Percentiles rank a stretch among this genome's conserved stretches.
phyloP scores from a whole-genome alignment of 2,329 filamentous ascomycete species.

The Coniochaeta sp. region DNA sequence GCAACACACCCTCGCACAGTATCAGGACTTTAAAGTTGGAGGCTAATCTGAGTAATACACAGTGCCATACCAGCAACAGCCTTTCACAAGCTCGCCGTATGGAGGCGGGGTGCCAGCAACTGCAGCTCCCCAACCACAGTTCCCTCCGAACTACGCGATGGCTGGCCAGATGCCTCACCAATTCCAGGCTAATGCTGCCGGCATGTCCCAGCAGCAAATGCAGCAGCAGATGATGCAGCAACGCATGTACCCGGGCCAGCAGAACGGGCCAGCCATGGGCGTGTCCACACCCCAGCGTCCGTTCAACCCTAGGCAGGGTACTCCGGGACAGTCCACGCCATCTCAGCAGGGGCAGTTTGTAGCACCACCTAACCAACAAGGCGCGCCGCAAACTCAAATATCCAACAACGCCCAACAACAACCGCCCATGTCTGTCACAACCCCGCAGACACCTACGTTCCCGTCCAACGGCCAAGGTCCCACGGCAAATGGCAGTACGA shows the following conservation, averaged over 20 bases:
- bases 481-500: conserved; percentile 30
- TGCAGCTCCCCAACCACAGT: conserved; percentile 39
- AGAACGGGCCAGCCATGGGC: conserved; percentile 25
- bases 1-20: not conserved
- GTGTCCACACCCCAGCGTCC: conserved; percentile 28
- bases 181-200: conserved; percentile 47
- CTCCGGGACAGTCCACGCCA: conserved; percentile 26
- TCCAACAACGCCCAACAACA: conserved; percentile 23
- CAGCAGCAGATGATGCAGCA: conserved; percentile 35
- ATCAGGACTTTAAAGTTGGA: not conserved
- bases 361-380: conserved; percentile 15
- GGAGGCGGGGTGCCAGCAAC: conserved; percentile 43
- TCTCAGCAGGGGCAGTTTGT: conserved; percentile 14
- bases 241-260: conserved; percentile 31
- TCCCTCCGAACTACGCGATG: conserved; percentile 51
- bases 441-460: conserved; percentile 53
- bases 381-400: conserved; percentile 23
- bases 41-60: conserved; percentile 9
- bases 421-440: conserved; percentile 30
- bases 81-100: conserved; percentile 52
- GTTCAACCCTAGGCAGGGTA: conserved; percentile 28
- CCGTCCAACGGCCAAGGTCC: conserved; percentile 33
- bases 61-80: conserved; percentile 54
- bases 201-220: conserved; percentile 40
- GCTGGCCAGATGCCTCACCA: conserved; percentile 42